Base-by-base conservation (phyloP, 768 basidiomycete genomes). In the Amanita brunnescens region DNA sequence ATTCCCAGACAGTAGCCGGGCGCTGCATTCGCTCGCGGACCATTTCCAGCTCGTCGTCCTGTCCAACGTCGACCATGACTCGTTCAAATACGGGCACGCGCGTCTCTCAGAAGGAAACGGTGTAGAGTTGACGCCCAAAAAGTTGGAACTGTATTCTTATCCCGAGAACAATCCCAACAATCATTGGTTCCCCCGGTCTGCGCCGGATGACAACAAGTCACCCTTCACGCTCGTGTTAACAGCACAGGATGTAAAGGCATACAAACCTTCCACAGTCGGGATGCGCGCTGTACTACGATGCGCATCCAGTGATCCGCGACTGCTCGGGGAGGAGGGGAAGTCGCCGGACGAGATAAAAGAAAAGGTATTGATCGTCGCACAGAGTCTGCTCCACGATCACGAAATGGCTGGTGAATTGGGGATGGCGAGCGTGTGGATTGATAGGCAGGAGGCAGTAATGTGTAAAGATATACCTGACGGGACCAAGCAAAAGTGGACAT, bases 1-100 rank as follows among this genome's bases (percentile, higher is more conserved):
- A 6, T 89, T 88, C 67, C 75, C 80, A 0, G 87, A 89, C 63
- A 83, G 81, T 7, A 63, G 70, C 52, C 63, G 66, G 13, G 86
- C 85, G 0, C 76, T 90, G 5, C 73, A 70, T 44, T 64, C 70
- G 24, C 77, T 89, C 47, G 72, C 83, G 33, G 70, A 72, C 51
- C 75, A 77, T 59, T 88, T 78, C 69, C 81, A 80, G 50, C 80
- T 89, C 53, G 73, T 81, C 53, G 83, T 87, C 5, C 72, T 89
- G 34, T 87, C 85, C 57, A 89, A 90, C 63, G 81, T 89, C 59
- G 87, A 90, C 56, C 74, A 74, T 51, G 61, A 58, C 20, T 83
- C 83, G 29, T 86, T 87, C 60, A 67, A 74, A 2, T 66, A 73
- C 55, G 87, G 85, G 0, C 80, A 81, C 42, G 65, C 67, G 16